Conservation (phyloP, 306 rosid genomes). For the Vicia sativa region DNA sequence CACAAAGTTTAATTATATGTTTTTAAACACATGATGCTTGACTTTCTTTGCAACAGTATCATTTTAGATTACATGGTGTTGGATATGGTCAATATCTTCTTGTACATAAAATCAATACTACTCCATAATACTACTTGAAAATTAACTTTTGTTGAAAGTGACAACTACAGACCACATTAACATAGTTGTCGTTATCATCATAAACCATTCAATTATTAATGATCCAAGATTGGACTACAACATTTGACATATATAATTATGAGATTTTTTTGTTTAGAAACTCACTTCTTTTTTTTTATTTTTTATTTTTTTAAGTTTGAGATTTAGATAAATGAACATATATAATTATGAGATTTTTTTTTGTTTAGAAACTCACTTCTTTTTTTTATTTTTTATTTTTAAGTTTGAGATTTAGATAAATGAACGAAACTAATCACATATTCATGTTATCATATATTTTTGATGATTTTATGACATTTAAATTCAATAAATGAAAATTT, state of each 20-base stretch:
- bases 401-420: background rate
- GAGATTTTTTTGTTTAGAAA: conserved; percentile 11
- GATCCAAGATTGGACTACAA: conserved; percentile 38
- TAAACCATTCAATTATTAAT: conserved; percentile 36
- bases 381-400: no score
- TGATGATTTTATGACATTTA: background rate
- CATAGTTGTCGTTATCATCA: conserved; percentile 36
- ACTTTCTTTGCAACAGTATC: conserved; percentile 47
- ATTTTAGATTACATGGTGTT: conserved; percentile 45
- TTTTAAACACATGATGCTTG: conserved; percentile 40
- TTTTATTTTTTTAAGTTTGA: background rate
- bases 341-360: conserved; percentile 29
- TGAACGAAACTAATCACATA: background rate
- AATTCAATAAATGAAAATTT: no score
- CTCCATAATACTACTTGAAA: conserved; percentile 42
- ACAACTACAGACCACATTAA: conserved; percentile 45
- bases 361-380: background rate
- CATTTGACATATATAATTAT: conserved; percentile 27
- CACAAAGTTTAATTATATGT: conserved; percentile 4
- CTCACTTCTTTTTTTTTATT: background rate
- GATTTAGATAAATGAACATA: background rate
- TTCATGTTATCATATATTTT: background rate
- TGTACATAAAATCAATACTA: conserved; percentile 24
- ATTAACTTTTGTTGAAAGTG: conserved; percentile 43
- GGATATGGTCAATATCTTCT: conserved; percentile 45